Evolutionary conservation across 2,329 filamentous ascomycete species (phyloP).

Genomic region (Pseudogymnoascus sp.): DNA sequence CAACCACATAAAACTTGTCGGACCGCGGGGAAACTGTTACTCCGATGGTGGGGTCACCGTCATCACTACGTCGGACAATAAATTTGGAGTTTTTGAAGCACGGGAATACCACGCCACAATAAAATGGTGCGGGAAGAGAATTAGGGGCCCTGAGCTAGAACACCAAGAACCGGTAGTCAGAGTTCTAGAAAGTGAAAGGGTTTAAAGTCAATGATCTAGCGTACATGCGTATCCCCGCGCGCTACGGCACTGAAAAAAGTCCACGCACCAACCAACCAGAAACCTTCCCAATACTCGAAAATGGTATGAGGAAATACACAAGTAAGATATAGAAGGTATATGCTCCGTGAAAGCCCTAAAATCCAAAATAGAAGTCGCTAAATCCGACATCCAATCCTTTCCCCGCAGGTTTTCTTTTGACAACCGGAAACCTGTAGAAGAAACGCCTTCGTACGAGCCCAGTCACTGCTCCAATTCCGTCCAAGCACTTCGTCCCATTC

Average conservation of each 20-base stretch:
- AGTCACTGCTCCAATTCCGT: not conserved
- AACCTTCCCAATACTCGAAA: not conserved
- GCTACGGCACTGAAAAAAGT: not conserved
- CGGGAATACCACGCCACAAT: not conserved
- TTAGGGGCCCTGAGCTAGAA: not conserved
- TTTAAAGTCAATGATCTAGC: not conserved
- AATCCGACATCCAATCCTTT: not conserved
- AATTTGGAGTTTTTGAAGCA: not conserved
- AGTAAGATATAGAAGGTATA: not conserved
- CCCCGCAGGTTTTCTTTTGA: not conserved
- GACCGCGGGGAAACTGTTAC: not conserved
- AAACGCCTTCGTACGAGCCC: not conserved
- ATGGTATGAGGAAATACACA: not conserved
- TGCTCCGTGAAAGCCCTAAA: not conserved
- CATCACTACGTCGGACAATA: not conserved
- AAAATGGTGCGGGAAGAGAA: not conserved
- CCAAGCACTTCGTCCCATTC: not conserved
- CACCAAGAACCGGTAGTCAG: not conserved
- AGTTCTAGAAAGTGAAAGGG: not conserved
- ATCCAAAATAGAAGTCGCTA: not conserved
- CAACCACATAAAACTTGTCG: not conserved
- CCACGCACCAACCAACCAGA: not conserved
- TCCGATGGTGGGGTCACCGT: not conserved
- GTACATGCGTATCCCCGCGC: not conserved
- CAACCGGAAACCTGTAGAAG: not conserved